A percentile compares a stretch with the other conserved stretches of the same genome.
Conservation (phyloP, 2,329 filamentous ascomycete genomes). For the Phaeoacremonium minimum region DNA sequence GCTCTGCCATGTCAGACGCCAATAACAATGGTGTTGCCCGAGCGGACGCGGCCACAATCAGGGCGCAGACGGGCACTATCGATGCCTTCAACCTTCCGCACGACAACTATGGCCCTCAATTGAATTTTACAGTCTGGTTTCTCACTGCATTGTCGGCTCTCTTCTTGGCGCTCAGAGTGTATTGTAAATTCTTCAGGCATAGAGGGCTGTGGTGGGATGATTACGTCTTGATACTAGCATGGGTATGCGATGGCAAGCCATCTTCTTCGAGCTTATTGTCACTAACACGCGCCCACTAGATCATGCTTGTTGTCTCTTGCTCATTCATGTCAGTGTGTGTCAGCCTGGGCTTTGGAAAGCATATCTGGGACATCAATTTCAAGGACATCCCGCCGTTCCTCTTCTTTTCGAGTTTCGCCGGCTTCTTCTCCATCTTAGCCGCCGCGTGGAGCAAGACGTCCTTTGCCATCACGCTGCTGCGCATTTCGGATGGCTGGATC, state of each 20-base stretch:
- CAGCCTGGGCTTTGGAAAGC: conserved; percentile 4
- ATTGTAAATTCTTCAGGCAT: conserved; percentile 6
- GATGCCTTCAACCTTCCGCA: neutral
- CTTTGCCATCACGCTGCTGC: conserved; percentile 27
- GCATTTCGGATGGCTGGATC: conserved; percentile 18
- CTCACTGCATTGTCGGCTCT: conserved; percentile 2
- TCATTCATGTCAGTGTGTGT: conserved; percentile 4
- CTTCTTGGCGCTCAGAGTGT: conserved; percentile 5
- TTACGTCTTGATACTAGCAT: conserved; percentile 4
- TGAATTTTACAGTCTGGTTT: conserved; percentile 4
- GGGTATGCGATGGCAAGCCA: conserved; percentile 1
- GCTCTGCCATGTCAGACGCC: neutral
- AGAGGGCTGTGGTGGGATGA: conserved; percentile 7
- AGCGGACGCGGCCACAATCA: no score
- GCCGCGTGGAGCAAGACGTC: conserved; percentile 28
- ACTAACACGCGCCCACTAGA: neutral
- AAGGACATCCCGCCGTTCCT: conserved; percentile 2
- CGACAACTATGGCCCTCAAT: conserved; percentile 1
- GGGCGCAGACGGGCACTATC: neutral
- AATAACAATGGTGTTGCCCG: no score
- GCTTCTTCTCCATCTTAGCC: conserved; percentile 15
- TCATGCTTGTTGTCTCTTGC: conserved; percentile 1
- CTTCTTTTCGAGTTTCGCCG: conserved; percentile 2
- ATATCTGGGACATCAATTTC: conserved; percentile 4
- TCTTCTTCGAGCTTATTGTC: neutral